Percentiles rank a stretch among this genome's conserved stretches.
Conservation (phyloP, 805 yeast species). For the Yamadazyma laniorum region DNA sequence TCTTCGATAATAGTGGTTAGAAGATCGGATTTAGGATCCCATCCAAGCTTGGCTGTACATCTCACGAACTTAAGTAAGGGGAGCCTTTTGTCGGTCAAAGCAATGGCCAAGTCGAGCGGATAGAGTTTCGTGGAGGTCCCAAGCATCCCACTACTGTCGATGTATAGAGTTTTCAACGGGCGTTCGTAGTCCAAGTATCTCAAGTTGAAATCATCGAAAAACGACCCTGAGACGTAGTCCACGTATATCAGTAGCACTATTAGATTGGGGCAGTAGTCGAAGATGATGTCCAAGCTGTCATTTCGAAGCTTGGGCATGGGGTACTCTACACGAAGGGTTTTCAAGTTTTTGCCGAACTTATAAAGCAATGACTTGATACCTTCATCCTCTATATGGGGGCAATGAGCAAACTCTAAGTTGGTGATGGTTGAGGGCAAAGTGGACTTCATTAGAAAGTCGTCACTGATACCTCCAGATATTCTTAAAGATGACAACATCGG, state of each 20-base stretch:
- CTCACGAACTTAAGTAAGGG: slow-evolving; percentile 64
- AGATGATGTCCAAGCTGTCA: slow-evolving; percentile 69
- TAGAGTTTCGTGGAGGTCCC: slow-evolving; percentile 82
- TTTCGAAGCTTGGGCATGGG: slow-evolving; percentile 83
- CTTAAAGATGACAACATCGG: slow-evolving; percentile 66
- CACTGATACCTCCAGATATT: slow-evolving; percentile 86
- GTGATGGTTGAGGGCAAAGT: slow-evolving; percentile 72
- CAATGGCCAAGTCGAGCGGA: slow-evolving; percentile 86
- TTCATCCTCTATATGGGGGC: slow-evolving; percentile 70
- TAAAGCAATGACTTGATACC: slow-evolving; percentile 62
- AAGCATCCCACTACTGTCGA: slow-evolving; percentile 82
- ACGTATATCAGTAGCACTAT: slow-evolving; percentile 64
- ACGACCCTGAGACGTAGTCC: slow-evolving; percentile 62
- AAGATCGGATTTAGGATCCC: slow-evolving; percentile 59
- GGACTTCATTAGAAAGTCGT: slow-evolving; percentile 68
- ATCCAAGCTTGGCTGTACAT: slow-evolving; percentile 76
- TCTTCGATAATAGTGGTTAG: slow-evolving; percentile 55
- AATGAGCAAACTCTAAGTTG: slow-evolving; percentile 77
- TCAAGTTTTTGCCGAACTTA: slow-evolving; percentile 65
- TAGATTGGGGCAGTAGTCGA: slow-evolving; percentile 75
- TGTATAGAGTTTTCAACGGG: slow-evolving; percentile 60
- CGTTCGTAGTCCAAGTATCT: slow-evolving; percentile 23
- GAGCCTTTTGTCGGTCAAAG: slow-evolving; percentile 72
- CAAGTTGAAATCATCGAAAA: slow-evolving; percentile 35
- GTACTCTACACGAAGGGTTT: slow-evolving; percentile 65